Base-by-base conservation (phyloP, 192 early-diverging fungal genomes). In the Podila clonocystis region DNA sequence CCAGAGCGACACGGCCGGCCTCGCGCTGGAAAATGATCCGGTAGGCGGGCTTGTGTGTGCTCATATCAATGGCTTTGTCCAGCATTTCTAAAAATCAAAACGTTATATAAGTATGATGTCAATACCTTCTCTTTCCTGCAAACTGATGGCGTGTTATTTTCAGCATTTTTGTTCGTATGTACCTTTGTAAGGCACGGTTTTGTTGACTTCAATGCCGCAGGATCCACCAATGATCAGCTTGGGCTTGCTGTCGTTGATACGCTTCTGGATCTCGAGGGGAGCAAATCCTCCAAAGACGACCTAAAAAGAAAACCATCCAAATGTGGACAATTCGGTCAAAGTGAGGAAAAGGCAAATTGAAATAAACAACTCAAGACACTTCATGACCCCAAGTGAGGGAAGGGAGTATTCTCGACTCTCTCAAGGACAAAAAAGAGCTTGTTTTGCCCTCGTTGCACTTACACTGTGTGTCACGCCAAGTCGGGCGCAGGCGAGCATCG, bases 401-500 rank as follows among this genome's bases (percentile, higher is more conserved):
- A 12, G 38, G 38, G 29, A 1, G 19, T 2, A 45, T 45, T 45
- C 41, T 45, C 41, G 41, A 45, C 41, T 45, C 13, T 45, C 41
- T n/a, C 41, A 12, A 45, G 24, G 31, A 38, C 9, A 48, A 48
- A 22, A 29, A 48, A n/a, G n/a, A 68, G 59, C 30, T 24, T 34
- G 26, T 63, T 28, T n/a, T 15, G n/a, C n/a, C 19, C 4, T 45
- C 13, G 7, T 45, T 28, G 38, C n/a, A n/a, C 73, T 92, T 24
- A 95, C 94, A 58, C 90, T 91, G 65, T 95, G 93, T 13, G 95
- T 84, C 13, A 92, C 93, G n/a, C 95, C 96, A 13, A 96, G 75
- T 11, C 95, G 88, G 11, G 91, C 94, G 68, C 93, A 95, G 6
- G 96, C 93, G 13, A 97, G 91, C 91, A 97, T 95, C 5, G 91